Base-by-base conservation (phyloP, 208 protist species). In the Wallacemonas collosoma region DNA sequence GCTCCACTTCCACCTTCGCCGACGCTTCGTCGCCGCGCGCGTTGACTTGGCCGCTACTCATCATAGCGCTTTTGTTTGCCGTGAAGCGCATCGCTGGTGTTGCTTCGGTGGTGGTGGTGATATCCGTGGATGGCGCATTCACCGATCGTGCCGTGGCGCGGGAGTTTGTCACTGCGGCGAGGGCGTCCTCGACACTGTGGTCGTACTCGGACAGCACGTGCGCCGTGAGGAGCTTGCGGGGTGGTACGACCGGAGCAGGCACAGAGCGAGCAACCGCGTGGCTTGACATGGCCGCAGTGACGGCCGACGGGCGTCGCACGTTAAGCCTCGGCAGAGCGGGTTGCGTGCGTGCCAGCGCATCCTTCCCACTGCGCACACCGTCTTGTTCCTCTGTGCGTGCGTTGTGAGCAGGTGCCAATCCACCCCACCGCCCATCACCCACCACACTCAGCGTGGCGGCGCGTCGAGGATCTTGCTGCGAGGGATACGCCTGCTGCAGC, bases 361-460 rank as follows among this genome's bases (percentile, higher is more conserved):
- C 60, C 4, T 35, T 14, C 15, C 60, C 60, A 50, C 11, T n/a
- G 3, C 60, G 40, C 60, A 65, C 26, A 3, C 60, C 57, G 0
- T 26, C 38, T 43, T 6, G 56, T 9, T 9, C 14, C 38, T 62
- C 36, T 41, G 38, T 38, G 14, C 15, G 54, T 58, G 54, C 57
- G n/a, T 44, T 6, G 36, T 48, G 41, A 3, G 71, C 36, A 36
- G 83, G 54, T n/a, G 67, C 41, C 44, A 44, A 26, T 15, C 78
- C 84, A 6, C 75, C 75, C 84, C 84, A 89, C n/a, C 84, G 80
- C 11, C 84, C 77, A 39, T 77, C 76, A 40, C 84, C 84, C 3
- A 89, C 84, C 51, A 89, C 80, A 47, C 74, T 73, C 14, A 56
- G 41, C 17, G 55, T 43, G 55, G 67, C 35, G 11, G 11, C 41